Evolutionary conservation across 1,139 yeast species (phyloP).

Genomic region (Petasospora fabianii): DNA sequence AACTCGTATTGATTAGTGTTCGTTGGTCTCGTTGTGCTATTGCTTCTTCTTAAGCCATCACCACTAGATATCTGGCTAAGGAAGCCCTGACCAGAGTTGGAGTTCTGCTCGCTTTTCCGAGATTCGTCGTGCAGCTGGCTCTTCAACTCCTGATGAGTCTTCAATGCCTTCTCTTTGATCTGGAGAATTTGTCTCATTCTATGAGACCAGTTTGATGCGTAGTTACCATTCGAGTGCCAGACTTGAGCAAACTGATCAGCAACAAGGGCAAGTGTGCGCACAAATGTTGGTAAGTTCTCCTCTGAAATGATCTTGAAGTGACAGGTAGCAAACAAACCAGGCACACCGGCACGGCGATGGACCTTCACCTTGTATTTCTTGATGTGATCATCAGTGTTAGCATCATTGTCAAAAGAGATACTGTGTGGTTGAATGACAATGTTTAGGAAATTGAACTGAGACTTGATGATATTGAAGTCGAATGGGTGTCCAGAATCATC

Average conservation of each 20-base stretch:
- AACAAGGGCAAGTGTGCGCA: conserved; percentile 62
- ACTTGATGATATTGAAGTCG: conserved; percentile 65
- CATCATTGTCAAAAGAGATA: conserved; percentile 16
- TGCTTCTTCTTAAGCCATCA: conserved; percentile 13
- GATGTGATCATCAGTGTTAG: conserved; percentile 4
- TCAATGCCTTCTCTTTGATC: conserved; percentile 43
- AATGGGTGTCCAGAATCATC: conserved; percentile 70
- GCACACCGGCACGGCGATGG: conserved; percentile 64
- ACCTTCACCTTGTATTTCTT: conserved; percentile 55
- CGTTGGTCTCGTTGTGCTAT: conserved; percentile 14
- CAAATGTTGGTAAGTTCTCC: conserved; percentile 55
- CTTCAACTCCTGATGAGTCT: conserved; percentile 20
- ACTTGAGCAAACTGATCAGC: conserved; percentile 73
- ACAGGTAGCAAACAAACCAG: conserved; percentile 72
- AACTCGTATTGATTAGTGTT: conserved; percentile 28
- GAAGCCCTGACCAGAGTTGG: conserved; percentile 23
- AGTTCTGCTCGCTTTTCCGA: conserved; percentile 6
- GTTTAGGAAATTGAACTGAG: conserved; percentile 80
- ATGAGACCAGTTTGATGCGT: conserved; percentile 62
- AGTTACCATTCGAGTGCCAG: conserved; percentile 59
- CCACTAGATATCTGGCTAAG: conserved; percentile 21
- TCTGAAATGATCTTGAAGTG: conserved; percentile 68
- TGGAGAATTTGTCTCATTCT: conserved; percentile 54
- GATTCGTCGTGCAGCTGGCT: conserved; percentile 4
- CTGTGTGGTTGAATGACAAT: conserved; percentile 72